Percentiles rank a stretch among this genome's conserved stretches.
These are phyloP conservation scores for Mortierella hygrophila DNA, from an alignment of 192 early-diverging fungal genomes.

Conservation along the genomic window DNA sequence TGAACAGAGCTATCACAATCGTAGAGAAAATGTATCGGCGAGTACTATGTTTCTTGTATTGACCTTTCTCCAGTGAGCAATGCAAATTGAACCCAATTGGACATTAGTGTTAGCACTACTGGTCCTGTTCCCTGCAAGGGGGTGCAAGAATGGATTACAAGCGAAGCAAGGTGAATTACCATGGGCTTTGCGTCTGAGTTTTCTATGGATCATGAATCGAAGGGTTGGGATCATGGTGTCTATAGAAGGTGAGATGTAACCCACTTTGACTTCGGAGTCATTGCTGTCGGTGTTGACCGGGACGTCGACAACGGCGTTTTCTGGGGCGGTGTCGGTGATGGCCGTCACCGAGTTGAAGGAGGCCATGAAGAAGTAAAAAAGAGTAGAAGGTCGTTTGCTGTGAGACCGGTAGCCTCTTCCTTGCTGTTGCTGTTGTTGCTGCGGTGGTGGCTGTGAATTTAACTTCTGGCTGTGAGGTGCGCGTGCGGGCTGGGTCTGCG, in stretches of 20 bases:
- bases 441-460: too few relatives aligned
- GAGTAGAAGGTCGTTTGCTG: too few relatives aligned
- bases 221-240: conserved; percentile 38
- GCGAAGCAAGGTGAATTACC: conserved; percentile 15
- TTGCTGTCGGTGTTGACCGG: background rate
- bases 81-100: background rate
- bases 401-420: background rate
- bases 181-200: conserved; percentile 43
- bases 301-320: background rate
- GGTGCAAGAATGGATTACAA: background rate
- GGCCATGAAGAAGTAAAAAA: background rate
- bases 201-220: conserved; percentile 51
- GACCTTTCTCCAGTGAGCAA: background rate
- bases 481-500: background rate
- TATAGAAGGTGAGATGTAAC: background rate
- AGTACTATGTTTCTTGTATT: conserved; percentile 35
- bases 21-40: conserved; percentile 48
- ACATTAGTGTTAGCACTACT: background rate
- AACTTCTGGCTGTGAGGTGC: background rate
- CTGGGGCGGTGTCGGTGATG: background rate
- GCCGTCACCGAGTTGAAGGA: background rate
- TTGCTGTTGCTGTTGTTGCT: background rate
- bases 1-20: conserved; percentile 35
- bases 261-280: background rate
- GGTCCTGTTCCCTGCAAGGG: background rate